Base-by-base conservation (phyloP, 352 stramenopile genomes). In the Phytophthora hybrid region DNA sequence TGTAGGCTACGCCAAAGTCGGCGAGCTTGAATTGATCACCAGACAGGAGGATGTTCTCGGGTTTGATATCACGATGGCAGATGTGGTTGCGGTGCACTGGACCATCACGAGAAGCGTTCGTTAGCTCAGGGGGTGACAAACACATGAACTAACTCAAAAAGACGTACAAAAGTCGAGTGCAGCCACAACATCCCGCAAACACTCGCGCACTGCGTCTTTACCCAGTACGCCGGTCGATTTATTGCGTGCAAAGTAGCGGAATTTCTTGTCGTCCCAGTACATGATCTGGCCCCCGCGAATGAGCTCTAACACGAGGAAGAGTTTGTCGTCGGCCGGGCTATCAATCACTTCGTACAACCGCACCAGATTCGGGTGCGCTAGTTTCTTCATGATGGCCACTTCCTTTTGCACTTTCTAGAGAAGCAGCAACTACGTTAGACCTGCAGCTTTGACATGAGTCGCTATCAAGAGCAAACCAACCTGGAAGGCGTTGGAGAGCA, bases 11-110 rank as follows among this genome's bases (percentile, higher is more conserved):
- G 19, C 88, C 88, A 70, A 94, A 94, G 72, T 97, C 90, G 41
- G 88, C 89, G 18, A 96, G 72, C 52, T 93, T 97, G 72, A 91
- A 93, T 32, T 79, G 68, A 10, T 78, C 64, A 29, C 79, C 80
- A 19, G 84, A 78, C 7, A 93, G 73, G n/a, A 95, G 71, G 31
- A 95, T 90, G 58, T 95, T 95, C 47, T 92, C 84, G 4, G 84
- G 84, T 57, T 95, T 95, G 66, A 95, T 92, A 55, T 95, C 88
- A n/a, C 91, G 87, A 41, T 97, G 91, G 63, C 90, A 95, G 52
- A 97, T 96, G 34, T 83, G 78, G 44, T 94, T 92, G 7, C 68
- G 63, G 62, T 97, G 91, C 11, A 97, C 85, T 94, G 56, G 1
- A n/a, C 9, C 19, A 1, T 31, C 69, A 34, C 29, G 5, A 39